A percentile compares a stretch with the other conserved stretches of the same genome.
Evolutionary conservation across 2,329 filamentous ascomycete species (phyloP).

Genomic region (Pseudogymnoascus sp.): DNA sequence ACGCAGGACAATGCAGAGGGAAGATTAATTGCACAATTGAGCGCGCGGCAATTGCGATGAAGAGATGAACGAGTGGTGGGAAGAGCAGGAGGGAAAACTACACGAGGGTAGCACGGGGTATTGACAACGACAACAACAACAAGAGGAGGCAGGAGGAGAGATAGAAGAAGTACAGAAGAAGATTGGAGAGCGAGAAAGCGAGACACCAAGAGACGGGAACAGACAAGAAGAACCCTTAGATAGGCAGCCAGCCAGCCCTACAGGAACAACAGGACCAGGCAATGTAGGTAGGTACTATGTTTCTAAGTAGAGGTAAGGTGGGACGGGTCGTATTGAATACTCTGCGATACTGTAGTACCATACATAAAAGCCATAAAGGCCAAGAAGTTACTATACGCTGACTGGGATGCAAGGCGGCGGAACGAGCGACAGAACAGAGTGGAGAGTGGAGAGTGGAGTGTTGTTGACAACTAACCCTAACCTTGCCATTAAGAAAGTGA

Average conservation of each 20-base stretch:
- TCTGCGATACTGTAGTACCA: not conserved
- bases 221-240: conserved; percentile 1
- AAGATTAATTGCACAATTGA: not conserved
- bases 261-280: not conserved
- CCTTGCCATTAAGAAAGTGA: not conserved
- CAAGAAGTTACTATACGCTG: too few relatives aligned
- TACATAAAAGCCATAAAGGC: not conserved
- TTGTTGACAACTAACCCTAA: not conserved
- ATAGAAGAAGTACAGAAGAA: not conserved
- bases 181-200: not conserved
- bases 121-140: not conserved
- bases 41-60: not conserved
- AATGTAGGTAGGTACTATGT: not conserved
- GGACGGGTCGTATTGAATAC: not conserved
- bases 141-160: not conserved
- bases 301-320: not conserved
- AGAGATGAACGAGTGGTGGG: not conserved
- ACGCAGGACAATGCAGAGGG: not conserved
- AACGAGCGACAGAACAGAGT: not conserved
- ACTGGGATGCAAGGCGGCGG: not conserved
- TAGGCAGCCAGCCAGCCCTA: not conserved
- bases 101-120: not conserved
- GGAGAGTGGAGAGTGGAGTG: not conserved
- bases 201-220: not conserved
- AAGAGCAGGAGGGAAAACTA: not conserved